A percentile compares a stretch with the other conserved stretches of the same genome.
Conservation (phyloP, 441 rosid species). For the Macaranga tanarius region DNA sequence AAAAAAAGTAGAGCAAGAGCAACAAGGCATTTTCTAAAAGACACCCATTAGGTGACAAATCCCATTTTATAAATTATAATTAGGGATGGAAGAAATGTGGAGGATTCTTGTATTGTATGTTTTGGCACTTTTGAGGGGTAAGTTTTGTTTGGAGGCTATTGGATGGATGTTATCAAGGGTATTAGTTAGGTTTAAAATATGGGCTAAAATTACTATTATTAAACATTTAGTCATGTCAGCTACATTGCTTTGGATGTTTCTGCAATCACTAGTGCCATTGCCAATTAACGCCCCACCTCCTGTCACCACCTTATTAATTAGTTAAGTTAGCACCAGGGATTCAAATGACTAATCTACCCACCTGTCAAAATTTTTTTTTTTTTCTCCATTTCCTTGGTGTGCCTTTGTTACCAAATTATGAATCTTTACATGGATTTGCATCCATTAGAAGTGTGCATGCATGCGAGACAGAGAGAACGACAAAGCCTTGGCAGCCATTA, state of each 20-base stretch:
- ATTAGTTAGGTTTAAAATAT: slow-evolving; percentile 20
- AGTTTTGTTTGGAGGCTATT: slow-evolving; percentile 42
- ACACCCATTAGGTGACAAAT: slow-evolving; percentile 36
- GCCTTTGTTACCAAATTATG: neutral
- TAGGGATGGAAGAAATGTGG: slow-evolving; percentile 5
- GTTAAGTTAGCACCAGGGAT: neutral
- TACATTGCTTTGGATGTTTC: slow-evolving; percentile 29
- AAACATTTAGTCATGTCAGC: slow-evolving; percentile 25
- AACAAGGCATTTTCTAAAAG: slow-evolving; percentile 24
- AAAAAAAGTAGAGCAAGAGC: slow-evolving; percentile 6
- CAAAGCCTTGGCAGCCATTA: neutral
- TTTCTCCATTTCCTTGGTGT: neutral
- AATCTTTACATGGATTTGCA: neutral
- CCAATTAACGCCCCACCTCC: neutral
- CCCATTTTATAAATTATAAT: neutral
- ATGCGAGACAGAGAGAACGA: too few species aligned
- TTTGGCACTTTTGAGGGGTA: slow-evolving; percentile 41
- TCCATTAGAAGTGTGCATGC: neutral
- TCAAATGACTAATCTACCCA: neutral
- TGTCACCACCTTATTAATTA: neutral
- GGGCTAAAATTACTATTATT: neutral
- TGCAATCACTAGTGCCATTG: slow-evolving; percentile 14
- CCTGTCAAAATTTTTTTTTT: neutral
- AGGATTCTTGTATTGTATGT: slow-evolving; percentile 16
- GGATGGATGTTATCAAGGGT: slow-evolving; percentile 29